These are phyloP conservation scores for Senna siamea DNA, from an alignment of 306 rosid genomes.

Conservation along the genomic window DNA sequence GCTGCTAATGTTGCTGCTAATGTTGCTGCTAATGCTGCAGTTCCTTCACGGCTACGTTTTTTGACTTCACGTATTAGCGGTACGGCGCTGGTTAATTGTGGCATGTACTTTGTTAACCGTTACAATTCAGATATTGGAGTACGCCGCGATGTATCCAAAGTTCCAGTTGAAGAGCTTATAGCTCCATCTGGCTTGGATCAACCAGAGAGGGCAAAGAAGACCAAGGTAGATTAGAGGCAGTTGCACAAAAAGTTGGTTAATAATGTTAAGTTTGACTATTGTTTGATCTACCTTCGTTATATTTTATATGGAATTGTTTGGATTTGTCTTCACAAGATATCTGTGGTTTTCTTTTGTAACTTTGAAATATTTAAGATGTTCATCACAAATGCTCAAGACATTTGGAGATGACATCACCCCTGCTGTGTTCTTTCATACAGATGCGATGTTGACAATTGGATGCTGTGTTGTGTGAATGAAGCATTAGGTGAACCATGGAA, in stretches of 20 bases:
- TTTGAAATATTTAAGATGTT: constrained; percentile 17
- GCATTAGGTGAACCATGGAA: not conserved
- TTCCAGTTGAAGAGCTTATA: constrained; percentile 68
- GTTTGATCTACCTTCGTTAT: not conserved
- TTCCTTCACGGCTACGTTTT: constrained; percentile 62
- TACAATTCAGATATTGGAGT: constrained; percentile 67
- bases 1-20: not conserved
- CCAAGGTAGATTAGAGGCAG: constrained; percentile 46
- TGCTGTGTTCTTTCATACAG: not conserved
- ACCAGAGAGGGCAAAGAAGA: constrained; percentile 39
- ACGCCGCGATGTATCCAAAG: constrained; percentile 68
- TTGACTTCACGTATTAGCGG: constrained; percentile 63
- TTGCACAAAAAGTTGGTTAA: not conserved
- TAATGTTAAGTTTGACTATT: constrained; percentile 16
- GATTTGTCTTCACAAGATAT: no score
- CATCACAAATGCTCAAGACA: not conserved
- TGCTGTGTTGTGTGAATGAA: not conserved
- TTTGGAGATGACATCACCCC: constrained; percentile 10
- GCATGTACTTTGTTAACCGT: constrained; percentile 62
- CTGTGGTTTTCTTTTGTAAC: constrained; percentile 2
- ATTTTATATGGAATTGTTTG: no score
- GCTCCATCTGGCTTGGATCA: constrained; percentile 33
- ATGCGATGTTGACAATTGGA: not conserved
- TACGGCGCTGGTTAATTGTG: constrained; percentile 53
- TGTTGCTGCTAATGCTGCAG: constrained; percentile 36